Evolutionary conservation across 2,329 filamentous ascomycete species (phyloP).

Genomic region (Scorias spongiosa): DNA sequence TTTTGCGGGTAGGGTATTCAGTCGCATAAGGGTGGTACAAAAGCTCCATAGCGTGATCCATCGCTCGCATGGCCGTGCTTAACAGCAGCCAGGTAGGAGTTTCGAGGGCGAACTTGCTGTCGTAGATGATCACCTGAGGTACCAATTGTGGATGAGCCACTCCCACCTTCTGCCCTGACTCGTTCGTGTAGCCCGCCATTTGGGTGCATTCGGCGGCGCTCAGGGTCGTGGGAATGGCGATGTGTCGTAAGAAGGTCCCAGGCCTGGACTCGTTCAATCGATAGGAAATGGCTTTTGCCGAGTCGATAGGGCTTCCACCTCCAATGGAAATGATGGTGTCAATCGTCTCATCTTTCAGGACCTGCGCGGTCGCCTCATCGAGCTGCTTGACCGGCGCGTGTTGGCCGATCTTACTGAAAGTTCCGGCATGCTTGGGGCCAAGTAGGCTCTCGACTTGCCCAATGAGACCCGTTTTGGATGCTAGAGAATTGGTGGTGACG

Average conservation of each 20-base stretch:
- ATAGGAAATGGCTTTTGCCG: conserved; percentile 32
- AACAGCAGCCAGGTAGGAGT: conserved; percentile 37
- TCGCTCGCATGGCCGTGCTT: conserved; percentile 36
- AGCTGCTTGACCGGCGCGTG: conserved; percentile 41
- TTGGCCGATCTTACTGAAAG: conserved; percentile 39
- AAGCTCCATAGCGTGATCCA: conserved; percentile 41
- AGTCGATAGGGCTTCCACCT: conserved; percentile 41
- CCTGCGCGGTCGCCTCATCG: conserved; percentile 34
- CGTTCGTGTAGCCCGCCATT: conserved; percentile 36
- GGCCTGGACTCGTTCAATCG: conserved; percentile 25
- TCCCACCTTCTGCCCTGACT: conserved; percentile 35
- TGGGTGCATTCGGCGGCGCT: conserved; percentile 41
- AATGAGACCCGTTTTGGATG: conserved; percentile 38
- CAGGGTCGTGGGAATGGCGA: conserved; percentile 35
- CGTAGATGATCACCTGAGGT: conserved; percentile 38
- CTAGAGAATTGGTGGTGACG: conserved; percentile 39
- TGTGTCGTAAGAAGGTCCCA: conserved; percentile 28
- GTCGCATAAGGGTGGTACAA: conserved; percentile 37
- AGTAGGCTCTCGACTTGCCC: conserved; percentile 35
- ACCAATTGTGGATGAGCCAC: conserved; percentile 28
- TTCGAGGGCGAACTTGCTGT: conserved; percentile 34
- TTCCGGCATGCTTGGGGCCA: conserved; percentile 37
- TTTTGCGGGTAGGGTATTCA: conserved; percentile 35
- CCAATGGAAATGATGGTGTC: conserved; percentile 42
- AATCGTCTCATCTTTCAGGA: conserved; percentile 29